Conservation (phyloP, 2,329 filamentous ascomycete species). For the Fusarium irregulare region DNA sequence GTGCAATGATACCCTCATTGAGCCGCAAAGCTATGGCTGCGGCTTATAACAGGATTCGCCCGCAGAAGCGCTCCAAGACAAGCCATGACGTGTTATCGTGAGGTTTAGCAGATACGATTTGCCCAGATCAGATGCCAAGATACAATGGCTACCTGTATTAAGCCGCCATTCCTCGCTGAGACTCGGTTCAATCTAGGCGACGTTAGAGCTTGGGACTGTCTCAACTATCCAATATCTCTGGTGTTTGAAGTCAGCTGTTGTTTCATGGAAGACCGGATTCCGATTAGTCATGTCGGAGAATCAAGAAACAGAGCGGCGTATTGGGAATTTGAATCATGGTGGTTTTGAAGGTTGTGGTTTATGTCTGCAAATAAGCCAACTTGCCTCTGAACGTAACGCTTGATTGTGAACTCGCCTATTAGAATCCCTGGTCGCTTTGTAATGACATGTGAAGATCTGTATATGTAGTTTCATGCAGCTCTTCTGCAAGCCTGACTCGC, state of each 20-base stretch:
- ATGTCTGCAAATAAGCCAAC: neutral
- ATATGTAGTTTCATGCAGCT: neutral
- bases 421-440: neutral
- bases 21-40: neutral
- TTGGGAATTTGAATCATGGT: neutral
- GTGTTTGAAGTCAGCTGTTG: neutral
- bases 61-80: neutral
- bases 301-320: neutral
- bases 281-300: neutral
- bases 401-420: neutral
- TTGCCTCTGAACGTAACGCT: neutral
- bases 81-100: slow-evolving; percentile 3
- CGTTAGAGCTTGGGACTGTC: neutral
- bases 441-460: neutral
- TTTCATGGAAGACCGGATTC: neutral
- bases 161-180: neutral
- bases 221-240: neutral
- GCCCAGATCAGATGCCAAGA: neutral
- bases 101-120: neutral
- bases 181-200: neutral
- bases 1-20: neutral
- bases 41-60: slow-evolving; percentile 15
- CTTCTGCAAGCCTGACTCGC: neutral
- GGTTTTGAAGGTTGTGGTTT: neutral
- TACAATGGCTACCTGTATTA: neutral